phyloP scores from a whole-genome alignment of 768 basidiomycete species.

The Trametes meyenii region DNA sequence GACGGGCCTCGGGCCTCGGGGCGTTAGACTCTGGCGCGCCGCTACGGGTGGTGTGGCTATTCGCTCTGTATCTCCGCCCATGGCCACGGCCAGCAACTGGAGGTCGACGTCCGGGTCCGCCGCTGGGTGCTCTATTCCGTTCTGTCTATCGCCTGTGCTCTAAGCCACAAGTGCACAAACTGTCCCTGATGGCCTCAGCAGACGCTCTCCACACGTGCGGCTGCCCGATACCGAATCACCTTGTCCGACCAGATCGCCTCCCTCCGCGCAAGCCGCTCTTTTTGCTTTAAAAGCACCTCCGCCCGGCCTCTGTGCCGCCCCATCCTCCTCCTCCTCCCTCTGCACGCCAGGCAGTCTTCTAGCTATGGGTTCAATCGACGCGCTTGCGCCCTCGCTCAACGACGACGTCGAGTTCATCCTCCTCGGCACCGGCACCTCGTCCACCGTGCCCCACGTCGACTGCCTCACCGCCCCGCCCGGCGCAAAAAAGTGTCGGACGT shows the following conservation, averaged over 20 bases:
- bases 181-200: background rate
- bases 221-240: slow-evolving; percentile 13
- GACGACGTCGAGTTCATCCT: slow-evolving; percentile 66
- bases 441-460: slow-evolving; percentile 64
- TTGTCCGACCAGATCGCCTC: slow-evolving; percentile 10
- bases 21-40: too few species aligned
- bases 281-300: slow-evolving; percentile 10
- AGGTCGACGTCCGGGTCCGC: too few species aligned
- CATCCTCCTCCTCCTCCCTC: slow-evolving; percentile 1
- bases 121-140: too few species aligned
- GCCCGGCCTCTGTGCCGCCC: background rate
- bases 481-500: slow-evolving; percentile 58
- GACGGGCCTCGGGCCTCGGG: background rate
- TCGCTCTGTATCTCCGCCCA: slow-evolving; percentile 17
- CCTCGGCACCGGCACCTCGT: slow-evolving; percentile 83
- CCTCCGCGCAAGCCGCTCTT: background rate
- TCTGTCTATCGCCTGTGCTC: slow-evolving; percentile 7
- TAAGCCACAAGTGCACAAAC: slow-evolving; percentile 6
- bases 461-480: slow-evolving; percentile 75
- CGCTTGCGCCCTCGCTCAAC: slow-evolving; percentile 6
- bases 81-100: background rate
- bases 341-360: background rate
- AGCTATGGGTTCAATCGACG: slow-evolving; percentile 20
- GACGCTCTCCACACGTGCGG: slow-evolving; percentile 19
- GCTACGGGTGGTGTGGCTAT: slow-evolving; percentile 1